Percentiles rank a stretch among this genome's conserved stretches.
These are phyloP conservation scores for Moniliophthora roreri DNA, from an alignment of 1,284 basidiomycete genomes.

Conservation along the genomic window DNA sequence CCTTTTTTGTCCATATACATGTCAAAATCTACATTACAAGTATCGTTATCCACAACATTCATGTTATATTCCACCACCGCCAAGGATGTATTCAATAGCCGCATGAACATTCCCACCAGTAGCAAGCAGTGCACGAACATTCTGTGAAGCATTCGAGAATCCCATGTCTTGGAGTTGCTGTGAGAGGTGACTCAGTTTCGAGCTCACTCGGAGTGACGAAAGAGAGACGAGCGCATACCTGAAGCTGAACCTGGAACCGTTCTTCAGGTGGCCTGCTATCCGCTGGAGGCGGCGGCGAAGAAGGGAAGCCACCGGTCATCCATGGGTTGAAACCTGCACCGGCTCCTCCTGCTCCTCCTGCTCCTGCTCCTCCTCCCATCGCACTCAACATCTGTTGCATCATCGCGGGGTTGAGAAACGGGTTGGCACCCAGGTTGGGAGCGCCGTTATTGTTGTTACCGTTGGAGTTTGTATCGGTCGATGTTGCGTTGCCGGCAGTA, in stretches of 20 bases:
- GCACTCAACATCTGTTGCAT: conserved; percentile 13
- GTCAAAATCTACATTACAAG: too few relatives aligned
- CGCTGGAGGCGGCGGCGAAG: conserved; percentile 43
- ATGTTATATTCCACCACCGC: conserved; percentile 67
- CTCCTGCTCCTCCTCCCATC: conserved; percentile 17
- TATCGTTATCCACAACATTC: too few relatives aligned
- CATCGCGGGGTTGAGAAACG: conserved; percentile 20
- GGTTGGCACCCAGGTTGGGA: conserved; percentile 26
- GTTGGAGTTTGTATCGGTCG: conserved; percentile 23
- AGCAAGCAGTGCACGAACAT: conserved; percentile 83
- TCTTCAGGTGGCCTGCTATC: conserved; percentile 83
- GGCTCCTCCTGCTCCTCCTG: conserved; percentile 22
- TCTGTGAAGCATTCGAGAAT: conserved; percentile 82
- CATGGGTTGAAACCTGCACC: conserved; percentile 24
- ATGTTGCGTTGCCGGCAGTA: conserved; percentile 27
- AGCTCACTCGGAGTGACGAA: too few relatives aligned
- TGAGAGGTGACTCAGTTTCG: too few relatives aligned
- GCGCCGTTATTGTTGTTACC: conserved; percentile 18
- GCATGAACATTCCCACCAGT: conserved; percentile 89
- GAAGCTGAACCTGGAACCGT: conserved; percentile 84
- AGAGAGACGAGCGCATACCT: conserved; percentile 45
- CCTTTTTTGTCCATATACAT: too few relatives aligned
- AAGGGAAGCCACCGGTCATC: conserved; percentile 31
- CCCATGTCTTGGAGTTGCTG: conserved; percentile 90
- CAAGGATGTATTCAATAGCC: conserved; percentile 89